Percentiles rank a stretch among this genome's conserved stretches.
These are phyloP conservation scores for Geum urbanum DNA, from an alignment of 306 rosid genomes.

Conservation along the genomic window DNA sequence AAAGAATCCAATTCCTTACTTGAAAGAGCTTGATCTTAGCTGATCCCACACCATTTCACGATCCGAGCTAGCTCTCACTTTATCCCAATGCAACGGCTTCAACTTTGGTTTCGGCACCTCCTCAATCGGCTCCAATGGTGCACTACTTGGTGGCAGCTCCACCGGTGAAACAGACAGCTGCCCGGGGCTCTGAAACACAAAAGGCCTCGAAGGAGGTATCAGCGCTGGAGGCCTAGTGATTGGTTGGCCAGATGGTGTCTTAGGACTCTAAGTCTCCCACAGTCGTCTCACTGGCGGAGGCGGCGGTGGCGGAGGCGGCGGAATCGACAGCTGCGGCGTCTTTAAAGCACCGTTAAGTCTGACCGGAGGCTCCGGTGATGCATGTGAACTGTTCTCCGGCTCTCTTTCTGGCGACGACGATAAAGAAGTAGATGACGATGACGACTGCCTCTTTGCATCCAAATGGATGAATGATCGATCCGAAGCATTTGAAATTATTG, in stretches of 20 bases:
- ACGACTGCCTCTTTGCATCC: constrained; percentile 23
- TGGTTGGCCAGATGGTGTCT: constrained; percentile 34
- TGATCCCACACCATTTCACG: constrained; percentile 99
- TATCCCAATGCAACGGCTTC: constrained; percentile 97
- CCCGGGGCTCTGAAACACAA: constrained; percentile 26
- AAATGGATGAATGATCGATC: constrained; percentile 13
- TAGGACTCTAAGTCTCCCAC: constrained; percentile 25
- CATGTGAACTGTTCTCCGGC: constrained; percentile 23
- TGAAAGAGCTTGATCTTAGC: constrained; percentile 83
- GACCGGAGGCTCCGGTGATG: constrained; percentile 23
- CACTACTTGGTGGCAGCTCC: constrained; percentile 50
- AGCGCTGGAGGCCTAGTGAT: constrained; percentile 36
- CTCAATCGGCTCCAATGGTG: constrained; percentile 33
- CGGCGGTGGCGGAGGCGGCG: constrained; percentile 35
- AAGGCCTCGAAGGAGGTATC: constrained; percentile 45
- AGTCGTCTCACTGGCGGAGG: constrained; percentile 20
- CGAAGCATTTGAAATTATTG: constrained; percentile 22
- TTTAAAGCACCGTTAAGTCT: constrained; percentile 3
- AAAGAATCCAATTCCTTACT: constrained; percentile 44
- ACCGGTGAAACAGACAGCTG: constrained; percentile 48
- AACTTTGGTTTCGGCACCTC: constrained; percentile 68
- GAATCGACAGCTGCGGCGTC: constrained; percentile 16
- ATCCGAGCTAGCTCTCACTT: constrained; percentile 94
- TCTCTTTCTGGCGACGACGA: constrained; percentile 29
- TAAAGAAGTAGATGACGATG: constrained; percentile 23